Conservation (phyloP, 345 rosid species). For the thale cress (Arabidopsis thaliana) region DNA sequence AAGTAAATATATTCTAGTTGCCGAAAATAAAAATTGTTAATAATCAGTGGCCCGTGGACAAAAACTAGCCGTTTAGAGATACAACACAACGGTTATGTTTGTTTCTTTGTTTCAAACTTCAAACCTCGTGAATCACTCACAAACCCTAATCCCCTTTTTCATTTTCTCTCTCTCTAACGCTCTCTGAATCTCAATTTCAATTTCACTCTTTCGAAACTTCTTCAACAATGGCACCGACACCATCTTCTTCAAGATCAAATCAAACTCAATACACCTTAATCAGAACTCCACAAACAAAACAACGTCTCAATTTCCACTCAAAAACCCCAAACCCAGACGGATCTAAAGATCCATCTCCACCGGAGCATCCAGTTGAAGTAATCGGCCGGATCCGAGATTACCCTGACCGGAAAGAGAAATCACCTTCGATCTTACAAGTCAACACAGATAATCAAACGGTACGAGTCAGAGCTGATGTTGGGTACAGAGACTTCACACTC, state of each 20-base stretch:
- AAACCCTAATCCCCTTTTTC: conserved; percentile 28
- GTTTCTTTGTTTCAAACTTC: conserved; percentile 29
- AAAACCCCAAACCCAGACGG: conserved; percentile 55
- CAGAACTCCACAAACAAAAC: conserved; percentile 79
- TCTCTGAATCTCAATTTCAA: background rate
- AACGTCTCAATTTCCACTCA: conserved; percentile 66
- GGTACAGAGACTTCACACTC: conserved; percentile 86
- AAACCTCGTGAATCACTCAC: conserved; percentile 19
- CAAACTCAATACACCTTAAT: conserved; percentile 50
- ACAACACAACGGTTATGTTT: conserved; percentile 42
- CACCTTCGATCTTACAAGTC: conserved; percentile 58
- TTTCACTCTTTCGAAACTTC: background rate
- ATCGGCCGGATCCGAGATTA: conserved; percentile 74
- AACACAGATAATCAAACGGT: conserved; percentile 66
- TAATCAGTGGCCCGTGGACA: conserved; percentile 7
- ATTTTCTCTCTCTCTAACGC: background rate
- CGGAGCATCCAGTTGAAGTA: conserved; percentile 92
- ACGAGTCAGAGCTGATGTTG: conserved; percentile 81
- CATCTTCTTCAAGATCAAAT: conserved; percentile 53
- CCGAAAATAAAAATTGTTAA: background rate
- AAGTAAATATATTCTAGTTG: background rate
- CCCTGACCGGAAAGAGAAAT: conserved; percentile 69
- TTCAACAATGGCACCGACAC: conserved; percentile 78
- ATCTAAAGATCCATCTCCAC: conserved; percentile 53
- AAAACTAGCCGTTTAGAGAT: conserved; percentile 45